phyloP scores from a whole-genome alignment of 805 yeast genomes.

The Starmerella stellata region DNA sequence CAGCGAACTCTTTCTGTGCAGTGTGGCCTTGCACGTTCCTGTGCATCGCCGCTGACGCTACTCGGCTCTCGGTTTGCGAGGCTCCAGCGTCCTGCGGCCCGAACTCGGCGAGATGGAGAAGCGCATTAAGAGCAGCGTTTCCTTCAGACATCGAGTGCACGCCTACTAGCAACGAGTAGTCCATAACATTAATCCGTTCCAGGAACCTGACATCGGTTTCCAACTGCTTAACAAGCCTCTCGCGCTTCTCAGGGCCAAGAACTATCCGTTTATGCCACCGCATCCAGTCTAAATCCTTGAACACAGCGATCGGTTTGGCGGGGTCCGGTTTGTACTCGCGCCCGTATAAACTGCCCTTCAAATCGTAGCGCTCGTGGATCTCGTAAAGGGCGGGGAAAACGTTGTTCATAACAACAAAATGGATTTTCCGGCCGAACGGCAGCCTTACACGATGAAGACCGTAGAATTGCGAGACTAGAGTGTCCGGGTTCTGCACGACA shows the following conservation, averaged over 20 bases:
- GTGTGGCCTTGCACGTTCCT: background rate
- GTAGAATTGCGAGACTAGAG: constrained; percentile 84
- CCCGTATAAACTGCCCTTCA: constrained; percentile 87
- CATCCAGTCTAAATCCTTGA: constrained; percentile 82
- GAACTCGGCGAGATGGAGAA: constrained; percentile 15
- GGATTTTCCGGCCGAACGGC: constrained; percentile 67
- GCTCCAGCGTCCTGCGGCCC: constrained; percentile 13
- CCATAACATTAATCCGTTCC: constrained; percentile 74
- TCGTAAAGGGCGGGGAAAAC: constrained; percentile 85
- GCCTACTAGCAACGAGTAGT: constrained; percentile 78
- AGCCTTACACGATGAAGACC: constrained; percentile 87
- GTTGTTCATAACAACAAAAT: constrained; percentile 91
- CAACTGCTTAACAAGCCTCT: constrained; percentile 48
- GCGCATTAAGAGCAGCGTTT: constrained; percentile 24
- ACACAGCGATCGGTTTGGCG: constrained; percentile 27
- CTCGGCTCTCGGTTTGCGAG: constrained; percentile 4
- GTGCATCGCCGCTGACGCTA: constrained; percentile 7
- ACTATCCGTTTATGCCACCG: constrained; percentile 43
- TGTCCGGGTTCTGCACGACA: constrained; percentile 67
- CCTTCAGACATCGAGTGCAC: constrained; percentile 58
- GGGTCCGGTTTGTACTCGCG: constrained; percentile 25
- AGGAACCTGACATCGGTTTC: constrained; percentile 56
- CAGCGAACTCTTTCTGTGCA: constrained; percentile 19
- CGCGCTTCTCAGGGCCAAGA: constrained; percentile 55
- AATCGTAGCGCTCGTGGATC: constrained; percentile 68